Conservation (phyloP, 2,329 filamentous ascomycete genomes). For the Talaromyces sp. region DNA sequence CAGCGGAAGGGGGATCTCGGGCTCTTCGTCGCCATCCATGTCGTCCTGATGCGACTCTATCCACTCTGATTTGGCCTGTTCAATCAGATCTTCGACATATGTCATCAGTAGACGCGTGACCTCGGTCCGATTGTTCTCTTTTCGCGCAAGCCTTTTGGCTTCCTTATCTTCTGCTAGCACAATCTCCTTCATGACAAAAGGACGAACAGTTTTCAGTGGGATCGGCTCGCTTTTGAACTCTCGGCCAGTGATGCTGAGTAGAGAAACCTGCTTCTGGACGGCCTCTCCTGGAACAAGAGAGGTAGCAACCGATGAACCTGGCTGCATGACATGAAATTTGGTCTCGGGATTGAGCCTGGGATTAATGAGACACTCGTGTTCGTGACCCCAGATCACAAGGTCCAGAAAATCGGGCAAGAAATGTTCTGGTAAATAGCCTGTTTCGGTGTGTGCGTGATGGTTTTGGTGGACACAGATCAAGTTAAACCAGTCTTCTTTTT, state of each 20-base stretch:
- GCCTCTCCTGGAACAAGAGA: conserved; percentile 87
- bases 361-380: conserved; percentile 92
- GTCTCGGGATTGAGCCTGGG: conserved; percentile 78
- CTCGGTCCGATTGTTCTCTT: conserved; percentile 76
- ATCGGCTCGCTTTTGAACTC: conserved; percentile 77
- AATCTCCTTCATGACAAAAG: conserved; percentile 83
- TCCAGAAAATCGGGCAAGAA: conserved; percentile 90
- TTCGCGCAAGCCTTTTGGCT: conserved; percentile 71
- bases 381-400: conserved; percentile 92
- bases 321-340: conserved; percentile 93
- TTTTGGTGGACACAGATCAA: conserved; percentile 94
- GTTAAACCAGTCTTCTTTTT: conserved; percentile 92
- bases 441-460: conserved; percentile 84
- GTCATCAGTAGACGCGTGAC: conserved; percentile 70
- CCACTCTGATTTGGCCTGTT: conserved; percentile 79
- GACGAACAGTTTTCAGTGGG: conserved; percentile 79
- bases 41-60: conserved; percentile 65
- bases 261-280: conserved; percentile 82
- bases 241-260: conserved; percentile 76
- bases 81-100: conserved; percentile 81
- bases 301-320: conserved; percentile 91
- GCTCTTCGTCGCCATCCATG: conserved; percentile 48
- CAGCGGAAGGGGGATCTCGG: conserved; percentile 69
- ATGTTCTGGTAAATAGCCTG: conserved; percentile 88
- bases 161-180: conserved; percentile 67